A percentile compares a stretch with the other conserved stretches of the same genome.
Evolutionary conservation across 1,284 basidiomycete species (phyloP).

Genomic region (Xanthoconium separans): DNA sequence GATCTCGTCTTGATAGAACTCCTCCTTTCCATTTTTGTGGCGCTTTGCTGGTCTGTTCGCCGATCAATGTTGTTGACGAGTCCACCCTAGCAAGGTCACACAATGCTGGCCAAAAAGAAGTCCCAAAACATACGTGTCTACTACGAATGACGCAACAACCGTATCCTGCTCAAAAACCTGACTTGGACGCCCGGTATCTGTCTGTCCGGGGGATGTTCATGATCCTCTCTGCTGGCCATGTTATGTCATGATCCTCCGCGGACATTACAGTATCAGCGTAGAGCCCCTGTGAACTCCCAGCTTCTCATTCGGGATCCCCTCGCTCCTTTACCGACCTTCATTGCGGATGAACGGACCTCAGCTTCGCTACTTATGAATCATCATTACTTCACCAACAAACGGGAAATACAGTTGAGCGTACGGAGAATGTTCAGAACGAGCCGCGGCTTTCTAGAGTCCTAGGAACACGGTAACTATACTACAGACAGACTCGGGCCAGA

Average conservation of each 20-base stretch:
- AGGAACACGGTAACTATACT: too few relatives aligned
- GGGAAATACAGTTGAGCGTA: too few relatives aligned
- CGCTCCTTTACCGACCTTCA: constrained; percentile 11
- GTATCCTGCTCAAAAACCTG: constrained; percentile 1
- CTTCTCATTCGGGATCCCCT: constrained; percentile 16
- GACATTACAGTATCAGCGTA: constrained; percentile 18
- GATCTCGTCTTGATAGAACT: constrained; percentile 28
- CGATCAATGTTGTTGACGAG: constrained; percentile 20
- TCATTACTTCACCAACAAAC: too few relatives aligned
- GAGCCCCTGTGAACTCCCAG: constrained; percentile 16
- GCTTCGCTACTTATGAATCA: constrained; percentile 13
- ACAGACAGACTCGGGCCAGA: background rate
- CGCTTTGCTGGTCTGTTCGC: constrained; percentile 17
- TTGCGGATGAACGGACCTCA: constrained; percentile 17
- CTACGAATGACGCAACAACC: constrained; percentile 1
- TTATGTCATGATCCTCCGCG: constrained; percentile 19
- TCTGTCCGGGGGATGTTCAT: constrained; percentile 14
- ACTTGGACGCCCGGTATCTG: constrained; percentile 6
- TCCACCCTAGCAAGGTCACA: constrained; percentile 7
- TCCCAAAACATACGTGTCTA: background rate
- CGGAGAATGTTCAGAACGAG: too few relatives aligned
- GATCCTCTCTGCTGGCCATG: background rate
- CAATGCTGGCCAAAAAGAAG: constrained; percentile 2
- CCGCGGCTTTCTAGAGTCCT: too few relatives aligned
- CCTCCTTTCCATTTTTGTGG: constrained; percentile 7